Evolutionary conservation across 306 rosid genomes (phyloP).

Genomic region (Oemleria cerasiformis): DNA sequence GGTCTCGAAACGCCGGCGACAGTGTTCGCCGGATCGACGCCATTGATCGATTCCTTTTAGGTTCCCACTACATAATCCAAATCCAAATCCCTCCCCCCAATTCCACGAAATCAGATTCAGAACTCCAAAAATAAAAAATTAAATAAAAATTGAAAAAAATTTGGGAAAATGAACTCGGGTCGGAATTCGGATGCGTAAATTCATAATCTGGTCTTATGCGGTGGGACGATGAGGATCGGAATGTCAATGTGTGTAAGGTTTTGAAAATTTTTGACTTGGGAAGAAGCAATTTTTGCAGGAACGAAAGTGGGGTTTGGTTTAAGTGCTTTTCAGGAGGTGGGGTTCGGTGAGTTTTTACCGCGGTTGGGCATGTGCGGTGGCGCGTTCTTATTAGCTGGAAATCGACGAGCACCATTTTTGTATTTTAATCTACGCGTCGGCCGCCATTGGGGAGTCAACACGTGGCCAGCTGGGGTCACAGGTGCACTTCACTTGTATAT

Average conservation of each 20-base stretch:
- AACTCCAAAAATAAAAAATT: neutral
- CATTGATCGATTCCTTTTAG: constrained; percentile 41
- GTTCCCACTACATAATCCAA: constrained; percentile 17
- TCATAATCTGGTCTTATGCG: constrained; percentile 1
- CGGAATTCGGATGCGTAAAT: neutral
- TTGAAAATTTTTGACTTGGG: neutral
- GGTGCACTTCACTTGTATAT: neutral
- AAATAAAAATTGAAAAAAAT: neutral
- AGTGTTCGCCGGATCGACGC: constrained; percentile 86
- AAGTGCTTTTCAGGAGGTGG: neutral
- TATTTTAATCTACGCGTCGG: neutral
- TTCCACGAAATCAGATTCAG: neutral
- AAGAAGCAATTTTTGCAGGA: neutral
- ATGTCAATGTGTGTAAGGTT: neutral
- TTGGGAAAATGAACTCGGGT: constrained; percentile 5
- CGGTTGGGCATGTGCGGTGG: neutral
- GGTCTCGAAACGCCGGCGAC: constrained; percentile 78
- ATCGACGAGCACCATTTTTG: neutral
- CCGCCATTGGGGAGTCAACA: neutral
- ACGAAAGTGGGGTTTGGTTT: neutral
- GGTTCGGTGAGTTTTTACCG: neutral
- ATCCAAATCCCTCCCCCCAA: neutral
- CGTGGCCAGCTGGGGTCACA: neutral
- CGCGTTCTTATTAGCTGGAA: neutral
- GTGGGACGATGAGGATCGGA: neutral